A percentile compares a stretch with the other conserved stretches of the same genome.
Evolutionary conservation across 805 yeast species (phyloP).

Genomic region (Barnettozyma wickerhamii): DNA sequence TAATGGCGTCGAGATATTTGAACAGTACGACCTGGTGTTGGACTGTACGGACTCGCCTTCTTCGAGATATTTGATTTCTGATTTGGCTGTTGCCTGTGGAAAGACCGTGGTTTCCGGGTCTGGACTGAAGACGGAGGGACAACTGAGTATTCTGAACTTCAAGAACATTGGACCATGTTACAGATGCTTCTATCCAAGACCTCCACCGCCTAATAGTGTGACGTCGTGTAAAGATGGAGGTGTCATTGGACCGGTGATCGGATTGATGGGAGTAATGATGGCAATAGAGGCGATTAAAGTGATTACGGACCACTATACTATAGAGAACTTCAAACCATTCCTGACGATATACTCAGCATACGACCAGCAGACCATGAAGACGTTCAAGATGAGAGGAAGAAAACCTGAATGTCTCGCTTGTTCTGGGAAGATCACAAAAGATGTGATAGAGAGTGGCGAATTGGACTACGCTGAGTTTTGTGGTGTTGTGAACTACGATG

Average conservation of each 20-base stretch:
- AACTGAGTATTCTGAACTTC: conserved; percentile 71
- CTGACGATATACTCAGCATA: conserved; percentile 64
- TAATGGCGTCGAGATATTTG: conserved; percentile 62
- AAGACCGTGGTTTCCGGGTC: conserved; percentile 87
- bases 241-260: conserved; percentile 94
- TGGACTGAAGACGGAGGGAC: conserved; percentile 90
- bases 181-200: conserved; percentile 85
- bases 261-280: conserved; percentile 83
- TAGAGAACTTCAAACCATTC: conserved; percentile 59
- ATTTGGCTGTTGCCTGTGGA: conserved; percentile 64
- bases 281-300: conserved; percentile 84
- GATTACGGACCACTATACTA: conserved; percentile 49
- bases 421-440: conserved; percentile 44
- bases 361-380: conserved; percentile 60
- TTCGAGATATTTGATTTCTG: conserved; percentile 82
- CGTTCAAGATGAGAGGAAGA: conserved; percentile 75
- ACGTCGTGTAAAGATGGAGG: conserved; percentile 92
- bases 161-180: conserved; percentile 79
- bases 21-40: conserved; percentile 67
- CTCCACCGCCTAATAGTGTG: conserved; percentile 82
- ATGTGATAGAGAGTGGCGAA: conserved; percentile 39
- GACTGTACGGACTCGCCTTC: conserved; percentile 96
- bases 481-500: conserved; percentile 50
- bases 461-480: conserved; percentile 73
- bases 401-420: conserved; percentile 61